Conservation (phyloP, 768 basidiomycete genomes). For the Punctularia strigosozonata region DNA sequence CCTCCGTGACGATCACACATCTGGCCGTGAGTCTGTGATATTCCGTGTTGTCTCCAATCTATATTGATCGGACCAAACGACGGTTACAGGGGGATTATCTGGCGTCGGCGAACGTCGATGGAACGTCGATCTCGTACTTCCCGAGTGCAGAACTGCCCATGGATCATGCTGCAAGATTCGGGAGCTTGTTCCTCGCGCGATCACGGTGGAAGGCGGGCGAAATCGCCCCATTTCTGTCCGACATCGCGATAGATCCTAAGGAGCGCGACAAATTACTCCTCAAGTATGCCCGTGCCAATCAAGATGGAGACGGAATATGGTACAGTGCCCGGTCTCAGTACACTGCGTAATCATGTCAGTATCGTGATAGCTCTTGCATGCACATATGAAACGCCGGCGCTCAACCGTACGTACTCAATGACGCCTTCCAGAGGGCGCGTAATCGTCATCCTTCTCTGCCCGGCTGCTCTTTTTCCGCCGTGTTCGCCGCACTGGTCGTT, state of each 20-base stretch:
- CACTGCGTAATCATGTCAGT: constrained; percentile 24
- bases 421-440: constrained; percentile 10
- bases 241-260: constrained; percentile 75
- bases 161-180: constrained; percentile 72
- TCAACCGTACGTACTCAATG: background rate
- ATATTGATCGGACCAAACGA: background rate
- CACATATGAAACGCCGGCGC: background rate
- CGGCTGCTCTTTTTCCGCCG: constrained; percentile 2
- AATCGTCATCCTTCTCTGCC: constrained; percentile 9
- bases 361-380: background rate
- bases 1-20: constrained; percentile 44
- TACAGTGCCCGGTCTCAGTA: constrained; percentile 55
- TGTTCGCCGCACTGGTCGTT: constrained; percentile 2
- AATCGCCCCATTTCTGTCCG: constrained; percentile 69
- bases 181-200: constrained; percentile 78
- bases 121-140: too few relatives aligned
- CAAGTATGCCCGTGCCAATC: constrained; percentile 75
- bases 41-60: constrained; percentile 1
- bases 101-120: too few relatives aligned
- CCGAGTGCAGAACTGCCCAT: constrained; percentile 62
- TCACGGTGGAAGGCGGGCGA: constrained; percentile 69
- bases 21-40: constrained; percentile 44
- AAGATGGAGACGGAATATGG: constrained; percentile 59
- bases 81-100: constrained; percentile 64
- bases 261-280: constrained; percentile 80